A percentile compares a stretch with the other conserved stretches of the same genome.
These are phyloP conservation scores for Babesia bovis DNA, from an alignment of 169 alveolate species.

Conservation along the genomic window DNA sequence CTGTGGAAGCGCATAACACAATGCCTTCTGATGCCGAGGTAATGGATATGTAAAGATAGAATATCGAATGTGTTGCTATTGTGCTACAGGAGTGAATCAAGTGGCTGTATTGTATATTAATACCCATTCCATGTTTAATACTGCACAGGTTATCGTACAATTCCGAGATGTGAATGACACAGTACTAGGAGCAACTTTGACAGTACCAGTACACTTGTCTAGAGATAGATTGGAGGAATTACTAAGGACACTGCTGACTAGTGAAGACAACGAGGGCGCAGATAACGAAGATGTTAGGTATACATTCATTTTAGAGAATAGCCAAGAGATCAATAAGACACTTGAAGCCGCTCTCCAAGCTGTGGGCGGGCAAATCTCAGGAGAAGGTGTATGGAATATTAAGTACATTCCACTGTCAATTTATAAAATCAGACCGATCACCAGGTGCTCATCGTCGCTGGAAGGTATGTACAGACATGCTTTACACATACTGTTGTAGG, in stretches of 20 bases:
- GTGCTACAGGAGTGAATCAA: no score
- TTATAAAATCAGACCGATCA: conserved; percentile 86
- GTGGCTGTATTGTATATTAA: no score
- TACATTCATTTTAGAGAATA: conserved; percentile 72
- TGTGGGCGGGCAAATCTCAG: conserved; percentile 67
- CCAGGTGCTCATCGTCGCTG: conserved; percentile 88
- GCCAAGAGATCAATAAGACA: conserved; percentile 68
- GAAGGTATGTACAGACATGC: conserved; percentile 67
- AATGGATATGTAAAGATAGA: no score
- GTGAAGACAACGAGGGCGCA: conserved; percentile 60
- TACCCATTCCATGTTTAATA: neutral
- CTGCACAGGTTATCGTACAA: conserved; percentile 56
- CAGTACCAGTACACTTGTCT: conserved; percentile 70
- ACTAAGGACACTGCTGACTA: conserved; percentile 56
- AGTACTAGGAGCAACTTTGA: conserved; percentile 53
- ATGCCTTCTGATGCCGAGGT: conserved; percentile 34
- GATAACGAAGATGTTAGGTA: conserved; percentile 66
- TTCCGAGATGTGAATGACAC: conserved; percentile 59
- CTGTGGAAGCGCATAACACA: neutral
- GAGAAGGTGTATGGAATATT: conserved; percentile 77
- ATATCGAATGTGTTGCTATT: no score
- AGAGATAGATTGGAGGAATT: conserved; percentile 73
- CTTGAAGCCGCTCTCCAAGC: conserved; percentile 66
- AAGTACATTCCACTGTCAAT: conserved; percentile 80
- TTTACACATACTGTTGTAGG: conserved; percentile 33